phyloP scores from a whole-genome alignment of 2,329 filamentous ascomycete species.

The Cladorrhinum sp. region DNA sequence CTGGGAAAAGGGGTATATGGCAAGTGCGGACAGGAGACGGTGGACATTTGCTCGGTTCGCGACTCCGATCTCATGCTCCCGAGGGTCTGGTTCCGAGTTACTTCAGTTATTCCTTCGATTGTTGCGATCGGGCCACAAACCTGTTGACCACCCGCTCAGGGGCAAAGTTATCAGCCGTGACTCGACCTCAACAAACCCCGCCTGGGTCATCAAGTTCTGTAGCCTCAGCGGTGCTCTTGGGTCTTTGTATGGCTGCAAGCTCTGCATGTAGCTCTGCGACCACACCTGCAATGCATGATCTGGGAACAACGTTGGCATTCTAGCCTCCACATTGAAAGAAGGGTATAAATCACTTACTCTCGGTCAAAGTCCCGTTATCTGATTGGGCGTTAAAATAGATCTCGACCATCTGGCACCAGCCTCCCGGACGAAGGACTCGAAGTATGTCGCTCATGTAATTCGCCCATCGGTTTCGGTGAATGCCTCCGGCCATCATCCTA shows the following conservation, averaged over 20 bases:
- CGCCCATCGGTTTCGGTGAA: conserved; percentile 69
- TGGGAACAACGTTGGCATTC: conserved; percentile 30
- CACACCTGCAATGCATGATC: conserved; percentile 64
- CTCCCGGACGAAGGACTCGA: conserved; percentile 66
- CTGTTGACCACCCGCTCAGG: conserved; percentile 65
- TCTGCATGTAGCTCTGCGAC: conserved; percentile 62
- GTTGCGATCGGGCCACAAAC: conserved; percentile 41
- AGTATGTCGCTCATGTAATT: conserved; percentile 74
- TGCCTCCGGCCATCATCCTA: conserved; percentile 66
- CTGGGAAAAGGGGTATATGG: conserved; percentile 55
- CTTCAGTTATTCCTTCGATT: conserved; percentile 15
- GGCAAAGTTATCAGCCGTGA: conserved; percentile 63
- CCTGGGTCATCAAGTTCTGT: conserved; percentile 53
- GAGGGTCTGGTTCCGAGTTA: conserved; percentile 40
- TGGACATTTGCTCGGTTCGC: conserved; percentile 55
- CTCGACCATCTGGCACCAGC: conserved; percentile 89
- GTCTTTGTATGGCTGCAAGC: conserved; percentile 63
- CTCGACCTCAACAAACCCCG: conserved; percentile 68
- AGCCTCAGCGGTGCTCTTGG: conserved; percentile 61
- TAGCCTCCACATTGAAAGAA: not conserved
- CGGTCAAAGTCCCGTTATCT: conserved; percentile 72
- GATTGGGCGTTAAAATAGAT: conserved; percentile 83
- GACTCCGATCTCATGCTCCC: conserved; percentile 51
- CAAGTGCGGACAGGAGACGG: conserved; percentile 52
- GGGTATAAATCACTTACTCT: conserved; percentile 48